phyloP scores from a whole-genome alignment of 495 filamentous ascomycete genomes.

The Bacidia rubella region DNA sequence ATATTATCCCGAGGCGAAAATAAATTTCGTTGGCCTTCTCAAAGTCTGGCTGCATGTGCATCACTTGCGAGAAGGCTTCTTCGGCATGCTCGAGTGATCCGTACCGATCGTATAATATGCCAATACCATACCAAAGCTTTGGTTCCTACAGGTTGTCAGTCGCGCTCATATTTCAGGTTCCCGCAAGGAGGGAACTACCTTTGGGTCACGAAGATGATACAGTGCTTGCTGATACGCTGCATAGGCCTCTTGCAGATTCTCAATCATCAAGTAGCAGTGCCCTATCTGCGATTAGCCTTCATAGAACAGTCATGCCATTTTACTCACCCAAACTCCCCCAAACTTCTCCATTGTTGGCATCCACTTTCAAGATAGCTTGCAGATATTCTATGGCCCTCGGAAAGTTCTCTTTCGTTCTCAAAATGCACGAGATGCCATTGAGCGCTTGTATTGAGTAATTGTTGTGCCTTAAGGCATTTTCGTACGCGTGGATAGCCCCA shows the following conservation, averaged over 20 bases:
- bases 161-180: not conserved
- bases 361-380: conserved; percentile 80
- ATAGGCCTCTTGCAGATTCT: conserved; percentile 94
- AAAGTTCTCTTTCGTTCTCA: conserved; percentile 85
- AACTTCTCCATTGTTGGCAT: conserved; percentile 78
- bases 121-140: conserved; percentile 97
- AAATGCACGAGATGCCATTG: conserved; percentile 83
- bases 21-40: conserved; percentile 99
- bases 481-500: conserved; percentile 75
- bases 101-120: conserved; percentile 94
- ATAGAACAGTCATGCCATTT: not conserved
- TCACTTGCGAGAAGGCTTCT: conserved; percentile 96
- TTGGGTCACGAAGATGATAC: conserved; percentile 86
- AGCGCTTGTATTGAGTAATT: conserved; percentile 83
- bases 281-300: conserved; percentile 33
- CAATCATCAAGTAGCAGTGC: conserved; percentile 98
- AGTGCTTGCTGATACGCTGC: conserved; percentile 94
- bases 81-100: conserved; percentile 96
- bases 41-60: conserved; percentile 96
- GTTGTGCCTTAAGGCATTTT: conserved; percentile 77
- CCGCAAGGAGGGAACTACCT: conserved; percentile 41
- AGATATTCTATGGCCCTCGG: conserved; percentile 89
- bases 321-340: conserved; percentile 81
- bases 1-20: conserved; percentile 96
- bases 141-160: conserved; percentile 51